These are phyloP conservation scores for Lathyrus sativus DNA, from an alignment of 306 rosid genomes.

Conservation along the genomic window DNA sequence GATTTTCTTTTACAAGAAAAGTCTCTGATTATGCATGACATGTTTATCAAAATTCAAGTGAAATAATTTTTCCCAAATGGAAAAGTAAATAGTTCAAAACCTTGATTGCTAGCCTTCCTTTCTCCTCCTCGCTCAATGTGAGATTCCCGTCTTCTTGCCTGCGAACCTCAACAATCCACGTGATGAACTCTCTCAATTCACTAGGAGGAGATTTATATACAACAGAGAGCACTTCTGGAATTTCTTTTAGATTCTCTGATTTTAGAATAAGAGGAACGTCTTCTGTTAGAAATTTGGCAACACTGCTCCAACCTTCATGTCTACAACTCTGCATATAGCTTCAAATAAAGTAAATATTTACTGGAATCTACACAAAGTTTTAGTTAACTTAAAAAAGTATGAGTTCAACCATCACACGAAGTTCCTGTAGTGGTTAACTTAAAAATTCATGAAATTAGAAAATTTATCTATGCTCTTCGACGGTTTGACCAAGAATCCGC, in stretches of 20 bases:
- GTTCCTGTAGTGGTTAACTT: neutral
- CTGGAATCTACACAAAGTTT: no score
- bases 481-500: conserved; percentile 23
- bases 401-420: neutral
- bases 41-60: conserved; percentile 20
- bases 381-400: neutral
- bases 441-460: conserved; percentile 34
- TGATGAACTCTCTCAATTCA: conserved; percentile 66
- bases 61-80: conserved; percentile 7
- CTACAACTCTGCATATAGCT: conserved; percentile 79
- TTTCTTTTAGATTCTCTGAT: conserved; percentile 61
- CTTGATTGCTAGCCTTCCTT: conserved; percentile 78
- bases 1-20: conserved; percentile 29
- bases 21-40: conserved; percentile 6
- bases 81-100: conserved; percentile 41
- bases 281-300: conserved; percentile 66
- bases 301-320: conserved; percentile 74
- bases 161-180: conserved; percentile 95
- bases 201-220: conserved; percentile 70
- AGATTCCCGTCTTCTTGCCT: conserved; percentile 81
- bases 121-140: conserved; percentile 77
- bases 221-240: conserved; percentile 58
- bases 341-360: no score
- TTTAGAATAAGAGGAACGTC: conserved; percentile 67
- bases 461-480: conserved; percentile 10